Conservation (phyloP, 2,329 filamentous ascomycete genomes). For the Xylariales sp. region DNA sequence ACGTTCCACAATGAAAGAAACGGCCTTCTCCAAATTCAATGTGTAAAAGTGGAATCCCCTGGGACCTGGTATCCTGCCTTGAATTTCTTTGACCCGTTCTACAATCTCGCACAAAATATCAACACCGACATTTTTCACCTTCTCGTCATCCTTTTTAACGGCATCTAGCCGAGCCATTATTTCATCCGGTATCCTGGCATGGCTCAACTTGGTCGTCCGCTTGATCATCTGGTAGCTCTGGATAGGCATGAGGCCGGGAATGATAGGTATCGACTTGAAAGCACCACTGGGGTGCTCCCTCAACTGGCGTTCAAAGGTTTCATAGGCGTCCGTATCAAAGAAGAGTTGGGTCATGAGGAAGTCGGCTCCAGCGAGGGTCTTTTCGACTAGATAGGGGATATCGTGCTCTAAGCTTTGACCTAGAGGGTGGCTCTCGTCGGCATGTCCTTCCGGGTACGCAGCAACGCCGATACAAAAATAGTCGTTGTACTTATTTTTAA, state of each 20-base stretch:
- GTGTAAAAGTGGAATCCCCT: slow-evolving; percentile 98
- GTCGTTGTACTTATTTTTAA: slow-evolving; percentile 84
- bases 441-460: slow-evolving; percentile 94
- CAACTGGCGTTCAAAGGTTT: slow-evolving; percentile 79
- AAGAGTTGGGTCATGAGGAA: slow-evolving; percentile 99
- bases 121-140: slow-evolving; percentile 82
- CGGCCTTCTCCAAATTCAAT: slow-evolving; percentile 93
- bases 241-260: slow-evolving; percentile 96
- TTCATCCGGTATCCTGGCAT: slow-evolving; percentile 80
- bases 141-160: slow-evolving; percentile 82
- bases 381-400: slow-evolving; percentile 88
- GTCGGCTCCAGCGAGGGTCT: slow-evolving; percentile 90
- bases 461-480: slow-evolving; percentile 98
- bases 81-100: slow-evolving; percentile 76
- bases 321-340: slow-evolving; percentile 88
- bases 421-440: slow-evolving; percentile 85
- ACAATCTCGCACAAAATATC: slow-evolving; percentile 88
- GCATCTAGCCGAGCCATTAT: slow-evolving; percentile 77
- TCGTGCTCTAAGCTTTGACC: slow-evolving; percentile 80
- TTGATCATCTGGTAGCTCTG: slow-evolving; percentile 97
- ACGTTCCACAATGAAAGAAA: slow-evolving; percentile 90
- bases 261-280: slow-evolving; percentile 88
- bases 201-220: slow-evolving; percentile 92
- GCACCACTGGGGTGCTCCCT: slow-evolving; percentile 83
- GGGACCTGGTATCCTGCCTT: slow-evolving; percentile 66